Base-by-base conservation (phyloP, 768 basidiomycete species). In the Rickenella mellea region DNA sequence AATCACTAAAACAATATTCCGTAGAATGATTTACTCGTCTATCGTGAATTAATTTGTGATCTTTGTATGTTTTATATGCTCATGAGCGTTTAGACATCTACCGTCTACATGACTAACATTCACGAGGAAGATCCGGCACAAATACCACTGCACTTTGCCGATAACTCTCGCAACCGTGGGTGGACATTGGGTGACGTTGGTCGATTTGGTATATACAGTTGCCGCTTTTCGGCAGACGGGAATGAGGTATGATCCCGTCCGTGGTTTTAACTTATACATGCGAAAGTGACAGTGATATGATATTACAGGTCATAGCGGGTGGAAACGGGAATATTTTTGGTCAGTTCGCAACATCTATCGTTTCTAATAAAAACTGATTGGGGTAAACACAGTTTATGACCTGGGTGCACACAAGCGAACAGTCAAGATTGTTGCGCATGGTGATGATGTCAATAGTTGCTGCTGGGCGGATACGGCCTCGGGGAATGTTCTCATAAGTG, bases 181-280 rank as follows among this genome's bases (percentile, higher is more conserved):
- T 67, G 65, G 55, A 60, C 59, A 17, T 55, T 40, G 17, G 40
- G 54, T 14, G 65, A 66, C 22, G 60, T 68, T 6, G 73, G 74
- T 27, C 63, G 68, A 12, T 81, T 78, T 45, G 78, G 85, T 37
- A 86, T 98, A 41, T 99, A 88, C 81, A 90, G 87, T 48, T 91
- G 94, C 56, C 78, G 87, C 31, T 98, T 98, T 59, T 97, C 92
- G 27, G 90, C 93, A 6, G 94, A 98, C 53, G 93, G 91, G 1
- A 88, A 84, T 36, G 96, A 99, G 61, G 80, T 98, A 28, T 14
- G 39, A 17, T 27, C n/a, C n/a, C n/a, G n/a, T n/a, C n/a, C 3
- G 24, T 36, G 10, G 3, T 3, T 36, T 36, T 12, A 11, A 10
- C 4, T 36, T 15, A 15, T 10, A 17, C 8, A 10, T 10, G 19